Evolutionary conservation across 441 rosid genomes (phyloP), one percentile per base, ranked within the genome.

Genomic region (Gossypium schwendimanii): DNA sequence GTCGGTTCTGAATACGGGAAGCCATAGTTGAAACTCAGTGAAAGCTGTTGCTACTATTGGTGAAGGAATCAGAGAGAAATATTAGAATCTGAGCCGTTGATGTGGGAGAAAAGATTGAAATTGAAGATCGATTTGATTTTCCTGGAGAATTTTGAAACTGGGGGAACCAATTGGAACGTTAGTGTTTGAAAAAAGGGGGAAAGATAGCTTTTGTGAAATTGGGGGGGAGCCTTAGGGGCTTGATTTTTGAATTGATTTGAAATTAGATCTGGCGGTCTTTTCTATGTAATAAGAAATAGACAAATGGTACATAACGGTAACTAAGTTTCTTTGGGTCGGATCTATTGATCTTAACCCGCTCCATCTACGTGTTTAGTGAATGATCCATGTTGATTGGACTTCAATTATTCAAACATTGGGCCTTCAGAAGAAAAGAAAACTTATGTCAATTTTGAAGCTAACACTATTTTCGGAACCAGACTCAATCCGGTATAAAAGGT

Each of bases 1-100:
- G 84, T 68, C 91, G 79, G 69, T 91, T 94, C 85, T 94, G 98
- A 67, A 84, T 87, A 55, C 99, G 91, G 9, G 91, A 82, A 14
- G 97, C 72, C 98, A 92, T 92, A 50, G 59, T 47, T 14, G 39
- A 55, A 49, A 33, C 14, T 14, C 15, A 31, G 57, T 47, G 14
- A 36, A 66, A 47, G 57, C 70, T 66, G 36, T 23, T 21, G 18
- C 17, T 21, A 39, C 26, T 14, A 28, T 12, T n/a, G 12, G 14
- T 18, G 50, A 36, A 4, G 17, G n/a, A 17, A 39, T 1, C 15
- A 0, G 20, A 45, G 39, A 14, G 54, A 50, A 14, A 31, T 53
- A 9, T 23, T 57, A 11, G 36, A 23, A 77, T 68, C 72, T 9
- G 59, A 28, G 62, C 77, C 70, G 62, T 72, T 52, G 75, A 50